Percentiles rank a stretch among this genome's conserved stretches.
These are phyloP conservation scores for Pouteria glomerata DNA, from an alignment of 148 eudicot genomes.

Conservation along the genomic window DNA sequence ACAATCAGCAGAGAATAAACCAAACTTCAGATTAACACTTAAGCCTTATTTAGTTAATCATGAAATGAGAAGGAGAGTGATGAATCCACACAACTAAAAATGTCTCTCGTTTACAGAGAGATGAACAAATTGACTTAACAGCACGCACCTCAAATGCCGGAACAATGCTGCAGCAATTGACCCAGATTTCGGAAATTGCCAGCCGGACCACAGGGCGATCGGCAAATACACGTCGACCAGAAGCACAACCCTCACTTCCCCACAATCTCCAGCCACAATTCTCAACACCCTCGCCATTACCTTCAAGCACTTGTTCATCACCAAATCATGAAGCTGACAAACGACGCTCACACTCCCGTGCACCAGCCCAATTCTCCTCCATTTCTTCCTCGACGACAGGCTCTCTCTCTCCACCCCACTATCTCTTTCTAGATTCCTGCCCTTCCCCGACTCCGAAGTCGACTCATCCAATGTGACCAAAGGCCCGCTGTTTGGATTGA, in stretches of 20 bases:
- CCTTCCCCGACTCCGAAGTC: not conserved
- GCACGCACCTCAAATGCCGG: slow-evolving; percentile 67
- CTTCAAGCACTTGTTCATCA: slow-evolving; percentile 46
- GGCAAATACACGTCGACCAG: slow-evolving; percentile 82
- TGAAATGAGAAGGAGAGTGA: not conserved
- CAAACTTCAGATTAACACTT: not conserved
- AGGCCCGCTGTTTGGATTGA: not conserved
- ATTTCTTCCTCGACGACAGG: slow-evolving; percentile 25
- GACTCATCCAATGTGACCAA: not conserved
- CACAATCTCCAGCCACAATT: slow-evolving; percentile 13
- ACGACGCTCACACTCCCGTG: slow-evolving; percentile 55
- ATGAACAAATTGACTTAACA: too few species aligned
- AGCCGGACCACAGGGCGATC: slow-evolving; percentile 49
- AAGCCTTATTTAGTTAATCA: not conserved
- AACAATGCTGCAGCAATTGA: slow-evolving; percentile 62
- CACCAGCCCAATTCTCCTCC: slow-evolving; percentile 38
- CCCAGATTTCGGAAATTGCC: slow-evolving; percentile 73
- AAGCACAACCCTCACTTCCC: slow-evolving; percentile 48
- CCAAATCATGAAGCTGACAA: slow-evolving; percentile 49
- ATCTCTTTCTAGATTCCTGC: not conserved
- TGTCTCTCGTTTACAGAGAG: not conserved
- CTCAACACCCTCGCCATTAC: slow-evolving; percentile 32
- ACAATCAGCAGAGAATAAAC: not conserved
- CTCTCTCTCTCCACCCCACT: slow-evolving; percentile 15
- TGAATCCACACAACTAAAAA: not conserved